Evolutionary conservation across 441 rosid species (phyloP).

Genomic region (Lepidium campestre): DNA sequence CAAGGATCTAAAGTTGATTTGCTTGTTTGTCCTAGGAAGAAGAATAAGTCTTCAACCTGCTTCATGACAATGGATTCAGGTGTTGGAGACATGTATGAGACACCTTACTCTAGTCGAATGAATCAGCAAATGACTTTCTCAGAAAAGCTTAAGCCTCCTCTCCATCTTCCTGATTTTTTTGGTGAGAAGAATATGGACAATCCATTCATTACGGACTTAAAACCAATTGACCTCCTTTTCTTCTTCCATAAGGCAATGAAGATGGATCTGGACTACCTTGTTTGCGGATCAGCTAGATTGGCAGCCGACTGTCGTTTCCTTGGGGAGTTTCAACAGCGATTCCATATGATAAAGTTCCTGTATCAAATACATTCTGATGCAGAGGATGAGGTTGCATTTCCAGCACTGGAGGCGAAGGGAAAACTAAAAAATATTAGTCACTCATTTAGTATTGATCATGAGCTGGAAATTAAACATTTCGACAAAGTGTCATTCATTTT

Average conservation of each 20-base stretch:
- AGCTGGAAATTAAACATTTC: slow-evolving; percentile 50
- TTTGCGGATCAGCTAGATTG: slow-evolving; percentile 50
- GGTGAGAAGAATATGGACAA: slow-evolving; percentile 33
- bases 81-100: slow-evolving; percentile 24
- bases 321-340: slow-evolving; percentile 50
- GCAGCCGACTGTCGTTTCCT: slow-evolving; percentile 47
- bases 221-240: slow-evolving; percentile 72
- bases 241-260: slow-evolving; percentile 83
- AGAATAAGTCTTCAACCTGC: slow-evolving; percentile 22
- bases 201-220: slow-evolving; percentile 31
- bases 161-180: slow-evolving; percentile 29
- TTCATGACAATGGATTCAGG: slow-evolving; percentile 21
- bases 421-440: slow-evolving; percentile 52
- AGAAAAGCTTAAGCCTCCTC: slow-evolving; percentile 19
- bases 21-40: slow-evolving; percentile 24
- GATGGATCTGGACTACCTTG: slow-evolving; percentile 70
- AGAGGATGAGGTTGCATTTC: slow-evolving; percentile 87
- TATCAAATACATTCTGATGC: slow-evolving; percentile 67
- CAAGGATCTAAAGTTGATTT: slow-evolving; percentile 2
- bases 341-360: slow-evolving; percentile 46
- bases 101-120: slow-evolving; percentile 48
- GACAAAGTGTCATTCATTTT: slow-evolving; percentile 48
- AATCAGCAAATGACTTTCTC: slow-evolving; percentile 42
- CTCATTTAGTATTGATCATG: slow-evolving; percentile 73
- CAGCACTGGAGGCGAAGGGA: slow-evolving; percentile 76